phyloP scores from a whole-genome alignment of 169 alveolate species.

The Plasmodium adleri region DNA sequence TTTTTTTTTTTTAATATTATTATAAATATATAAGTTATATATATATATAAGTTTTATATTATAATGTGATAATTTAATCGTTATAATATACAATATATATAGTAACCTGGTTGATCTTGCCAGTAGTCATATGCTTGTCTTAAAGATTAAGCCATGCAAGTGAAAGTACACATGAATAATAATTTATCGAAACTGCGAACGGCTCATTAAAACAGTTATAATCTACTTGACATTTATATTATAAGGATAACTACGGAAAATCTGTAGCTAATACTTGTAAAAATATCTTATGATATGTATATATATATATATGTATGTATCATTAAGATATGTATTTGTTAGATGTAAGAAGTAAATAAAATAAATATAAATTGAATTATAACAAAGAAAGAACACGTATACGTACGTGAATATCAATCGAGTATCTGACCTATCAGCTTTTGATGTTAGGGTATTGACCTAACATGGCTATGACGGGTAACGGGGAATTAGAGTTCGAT shows the following conservation, averaged over 20 bases:
- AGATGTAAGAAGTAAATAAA: slow-evolving; percentile 14
- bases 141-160: slow-evolving; percentile 96
- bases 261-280: slow-evolving; percentile 77
- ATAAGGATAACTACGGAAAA: slow-evolving; percentile 78
- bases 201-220: slow-evolving; percentile 88
- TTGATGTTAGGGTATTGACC: slow-evolving; percentile 94
- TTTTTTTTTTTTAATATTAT: too few relatives aligned
- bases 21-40: too few relatives aligned
- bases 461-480: slow-evolving; percentile 95
- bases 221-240: slow-evolving; percentile 73
- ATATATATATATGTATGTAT: too few relatives aligned
- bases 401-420: slow-evolving; percentile 71
- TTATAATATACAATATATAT: slow-evolving; percentile 19
- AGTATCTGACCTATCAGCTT: slow-evolving; percentile 83
- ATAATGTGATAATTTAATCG: too few relatives aligned
- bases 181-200: slow-evolving; percentile 86
- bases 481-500: slow-evolving; percentile 97
- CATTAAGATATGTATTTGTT: slow-evolving; percentile 22
- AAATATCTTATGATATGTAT: neutral
- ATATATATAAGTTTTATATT: too few relatives aligned
- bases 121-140: slow-evolving; percentile 97
- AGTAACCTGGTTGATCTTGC: slow-evolving; percentile 98
- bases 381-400: slow-evolving; percentile 73
- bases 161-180: slow-evolving; percentile 86
- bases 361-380: slow-evolving; percentile 31